Conservation (phyloP, 495 filamentous ascomycete species). For the Patellaria atrata region DNA sequence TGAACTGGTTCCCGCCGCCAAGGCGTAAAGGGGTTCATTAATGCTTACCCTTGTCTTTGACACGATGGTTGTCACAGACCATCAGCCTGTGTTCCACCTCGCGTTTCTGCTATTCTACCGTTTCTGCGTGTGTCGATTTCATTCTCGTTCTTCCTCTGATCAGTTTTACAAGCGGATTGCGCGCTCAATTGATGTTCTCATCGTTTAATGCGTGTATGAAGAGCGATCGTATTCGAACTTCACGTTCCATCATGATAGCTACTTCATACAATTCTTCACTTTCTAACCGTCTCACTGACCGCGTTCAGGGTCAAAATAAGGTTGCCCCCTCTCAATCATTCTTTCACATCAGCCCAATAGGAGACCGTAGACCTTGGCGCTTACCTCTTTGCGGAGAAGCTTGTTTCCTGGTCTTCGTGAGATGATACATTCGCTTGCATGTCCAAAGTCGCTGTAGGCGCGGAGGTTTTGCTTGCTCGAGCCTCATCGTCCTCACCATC, state of each 20-base stretch:
- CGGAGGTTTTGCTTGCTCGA: too few species aligned
- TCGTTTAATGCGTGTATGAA: neutral
- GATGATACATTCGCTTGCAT: constrained; percentile 2
- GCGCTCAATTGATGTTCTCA: neutral
- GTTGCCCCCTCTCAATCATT: neutral
- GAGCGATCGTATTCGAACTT: neutral
- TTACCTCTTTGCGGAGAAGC: neutral
- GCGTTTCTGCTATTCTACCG: constrained; percentile 2
- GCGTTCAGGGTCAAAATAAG: neutral
- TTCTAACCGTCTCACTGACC: neutral
- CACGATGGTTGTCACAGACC: constrained; percentile 1
- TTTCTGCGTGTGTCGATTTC: constrained; percentile 1
- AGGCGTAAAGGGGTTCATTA: constrained; percentile 1
- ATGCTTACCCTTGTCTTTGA: constrained; percentile 4
- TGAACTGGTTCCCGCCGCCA: constrained; percentile 6
- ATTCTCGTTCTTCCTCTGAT: neutral
- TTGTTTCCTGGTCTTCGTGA: constrained; percentile 1
- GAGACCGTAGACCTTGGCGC: neutral
- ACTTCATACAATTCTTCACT: neutral
- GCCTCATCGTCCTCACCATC: neutral
- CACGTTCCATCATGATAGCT: neutral
- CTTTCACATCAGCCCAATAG: too few species aligned
- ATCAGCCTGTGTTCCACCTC: constrained; percentile 4
- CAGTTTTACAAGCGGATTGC: neutral
- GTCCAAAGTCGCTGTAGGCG: too few species aligned